Evolutionary conservation across 2,329 filamentous ascomycete species (phyloP).

Genomic region (Beauveria asiatica): DNA sequence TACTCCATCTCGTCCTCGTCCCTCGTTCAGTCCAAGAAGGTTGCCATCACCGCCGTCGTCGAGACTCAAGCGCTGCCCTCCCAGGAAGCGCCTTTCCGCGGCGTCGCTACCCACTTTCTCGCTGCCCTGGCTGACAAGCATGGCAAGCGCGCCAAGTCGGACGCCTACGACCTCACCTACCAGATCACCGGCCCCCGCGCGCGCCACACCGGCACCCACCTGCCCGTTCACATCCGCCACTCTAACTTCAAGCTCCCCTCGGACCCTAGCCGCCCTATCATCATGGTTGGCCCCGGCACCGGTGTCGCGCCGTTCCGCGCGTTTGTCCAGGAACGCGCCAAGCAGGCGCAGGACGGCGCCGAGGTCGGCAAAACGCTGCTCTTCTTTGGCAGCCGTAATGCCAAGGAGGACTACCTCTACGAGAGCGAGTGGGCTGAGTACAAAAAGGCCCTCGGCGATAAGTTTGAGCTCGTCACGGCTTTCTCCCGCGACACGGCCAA

Average conservation of each 20-base stretch:
- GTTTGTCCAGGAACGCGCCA: slow-evolving; percentile 89
- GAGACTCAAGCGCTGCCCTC: slow-evolving; percentile 74
- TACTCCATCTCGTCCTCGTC: slow-evolving; percentile 99
- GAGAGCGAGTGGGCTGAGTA: slow-evolving; percentile 87
- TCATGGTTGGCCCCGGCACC: slow-evolving; percentile 93
- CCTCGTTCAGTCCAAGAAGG: slow-evolving; percentile 84
- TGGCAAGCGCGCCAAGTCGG: slow-evolving; percentile 73
- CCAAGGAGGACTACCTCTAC: slow-evolving; percentile 88
- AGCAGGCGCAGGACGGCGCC: slow-evolving; percentile 69
- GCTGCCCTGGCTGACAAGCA: slow-evolving; percentile 95
- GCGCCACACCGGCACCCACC: slow-evolving; percentile 93
- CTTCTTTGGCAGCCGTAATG: slow-evolving; percentile 91
- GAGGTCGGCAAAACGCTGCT: slow-evolving; percentile 79
- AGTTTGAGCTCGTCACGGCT: slow-evolving; percentile 82
- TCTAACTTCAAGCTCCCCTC: slow-evolving; percentile 99
- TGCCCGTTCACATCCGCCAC: slow-evolving; percentile 91
- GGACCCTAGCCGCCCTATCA: slow-evolving; percentile 85
- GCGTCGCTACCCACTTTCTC: slow-evolving; percentile 95
- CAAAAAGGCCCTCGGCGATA: slow-evolving; percentile 74
- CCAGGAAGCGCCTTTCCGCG: slow-evolving; percentile 73
- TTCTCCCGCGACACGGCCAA: slow-evolving; percentile 83
- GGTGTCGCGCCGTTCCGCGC: slow-evolving; percentile 94
- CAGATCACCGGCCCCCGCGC: slow-evolving; percentile 82
- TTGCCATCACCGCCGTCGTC: slow-evolving; percentile 91
- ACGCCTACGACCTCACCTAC: slow-evolving; percentile 78